These are phyloP conservation scores for Naganishia onofrii DNA, from an alignment of 768 basidiomycete species.

Conservation along the genomic window DNA sequence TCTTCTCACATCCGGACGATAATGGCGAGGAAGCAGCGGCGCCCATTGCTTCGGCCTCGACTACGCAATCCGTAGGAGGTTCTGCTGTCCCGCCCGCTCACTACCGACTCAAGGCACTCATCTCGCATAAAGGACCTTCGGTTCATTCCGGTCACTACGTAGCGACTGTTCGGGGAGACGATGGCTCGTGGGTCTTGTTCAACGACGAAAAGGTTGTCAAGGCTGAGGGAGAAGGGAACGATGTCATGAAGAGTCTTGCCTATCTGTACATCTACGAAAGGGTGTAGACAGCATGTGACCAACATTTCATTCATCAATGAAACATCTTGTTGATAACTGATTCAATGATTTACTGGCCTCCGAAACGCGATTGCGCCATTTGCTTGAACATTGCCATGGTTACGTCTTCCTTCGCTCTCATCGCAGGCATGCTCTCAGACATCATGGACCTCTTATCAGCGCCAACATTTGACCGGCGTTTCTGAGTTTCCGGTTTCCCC, in stretches of 20 bases:
- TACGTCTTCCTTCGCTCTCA: conserved; percentile 76
- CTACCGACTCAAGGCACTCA: conserved; percentile 84
- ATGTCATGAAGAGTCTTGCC: conserved; percentile 74
- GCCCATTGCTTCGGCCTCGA: conserved; percentile 42
- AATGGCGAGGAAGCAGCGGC: conserved; percentile 59
- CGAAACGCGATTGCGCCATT: conserved; percentile 82
- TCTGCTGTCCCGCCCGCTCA: conserved; percentile 65
- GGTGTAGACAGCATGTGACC: conserved; percentile 43
- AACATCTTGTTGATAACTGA: not conserved
- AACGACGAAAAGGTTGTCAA: conserved; percentile 95
- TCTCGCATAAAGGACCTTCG: conserved; percentile 94
- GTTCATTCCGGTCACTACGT: conserved; percentile 68
- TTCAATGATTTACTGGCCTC: conserved; percentile 42
- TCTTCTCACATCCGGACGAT: conserved; percentile 90
- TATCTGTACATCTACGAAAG: conserved; percentile 92
- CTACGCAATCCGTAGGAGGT: conserved; percentile 55
- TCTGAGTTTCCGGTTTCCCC: too few relatives aligned
- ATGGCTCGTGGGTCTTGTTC: conserved; percentile 75
- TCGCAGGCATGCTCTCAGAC: conserved; percentile 64
- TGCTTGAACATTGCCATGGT: conserved; percentile 97
- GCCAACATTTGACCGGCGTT: conserved; percentile 46
- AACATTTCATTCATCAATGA: not conserved
- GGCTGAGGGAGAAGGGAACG: conserved; percentile 78
- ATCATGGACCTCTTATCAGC: conserved; percentile 56
- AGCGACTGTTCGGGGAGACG: conserved; percentile 56